Base-by-base conservation (phyloP, 2,329 filamentous ascomycete species). In the Bipolaris gigantea region DNA sequence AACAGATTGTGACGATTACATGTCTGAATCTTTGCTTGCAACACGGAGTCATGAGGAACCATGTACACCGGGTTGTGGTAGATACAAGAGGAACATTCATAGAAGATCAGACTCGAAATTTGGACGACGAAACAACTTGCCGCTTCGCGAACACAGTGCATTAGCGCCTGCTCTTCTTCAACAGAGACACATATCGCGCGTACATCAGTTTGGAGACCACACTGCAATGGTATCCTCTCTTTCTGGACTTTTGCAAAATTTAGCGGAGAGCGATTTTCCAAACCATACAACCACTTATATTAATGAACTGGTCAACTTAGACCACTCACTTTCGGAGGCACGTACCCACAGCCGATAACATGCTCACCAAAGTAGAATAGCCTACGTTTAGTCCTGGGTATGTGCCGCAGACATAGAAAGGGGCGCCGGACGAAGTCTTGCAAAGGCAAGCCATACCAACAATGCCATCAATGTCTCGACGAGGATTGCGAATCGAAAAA, bases 401-500 rank as follows among this genome's bases (percentile, higher is more conserved):
- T 21, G 35, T 27, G 40, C 7, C 9, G 51, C 27, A 45, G 33
- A 15, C 5, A 32, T 16, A n/a, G 15, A n/a, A 9, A 30, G 47
- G 15, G 32, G n/a, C 9, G 13, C 40, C 4, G 51, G 45, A 10
- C 50, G 50, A 18, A 56, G 32, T 35, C 48, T 57, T 2, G 64
- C 54, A 38, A 64, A 66, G 7, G 41, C 57, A 25, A 61, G 13
- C 70, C 70, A 73, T 7, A 66, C 47, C 9, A 50, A 32, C 32
- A 73, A 47, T 7, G 65, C 55, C 21, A 70, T 7, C 5, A 54
- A 32, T 1, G 62, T 65, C 23, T 68, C 62, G 1, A 64, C 23
- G 1, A 71, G 30, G 3, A 73, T 63, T 2, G 69, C 67, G 40
- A 62, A 71, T 27, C 71, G 66, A 25, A 78, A 79, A 0, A 74